Evolutionary conservation across 306 rosid genomes (phyloP).

Genomic region (Begonia fuchsioides): DNA sequence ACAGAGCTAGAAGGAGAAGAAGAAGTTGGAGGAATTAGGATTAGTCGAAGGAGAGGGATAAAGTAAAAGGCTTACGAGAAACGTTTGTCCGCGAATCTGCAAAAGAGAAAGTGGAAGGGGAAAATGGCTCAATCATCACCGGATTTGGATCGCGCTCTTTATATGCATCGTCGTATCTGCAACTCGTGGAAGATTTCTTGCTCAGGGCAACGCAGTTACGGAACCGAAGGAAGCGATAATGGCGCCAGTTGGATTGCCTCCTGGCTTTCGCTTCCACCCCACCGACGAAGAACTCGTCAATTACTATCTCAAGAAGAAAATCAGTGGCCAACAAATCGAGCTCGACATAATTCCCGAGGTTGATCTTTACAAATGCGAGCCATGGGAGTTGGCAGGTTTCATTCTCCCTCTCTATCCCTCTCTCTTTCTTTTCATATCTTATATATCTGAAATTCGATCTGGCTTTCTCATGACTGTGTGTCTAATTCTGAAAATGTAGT

Average conservation of each 20-base stretch:
- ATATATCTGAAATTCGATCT: too few relatives aligned
- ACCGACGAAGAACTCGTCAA: slow-evolving; percentile 97
- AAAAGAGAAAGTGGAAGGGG: slow-evolving; percentile 39
- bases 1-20: too few relatives aligned
- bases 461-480: too few relatives aligned
- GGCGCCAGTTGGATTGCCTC: slow-evolving; percentile 98
- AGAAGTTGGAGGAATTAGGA: too few relatives aligned
- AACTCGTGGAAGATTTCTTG: too few relatives aligned
- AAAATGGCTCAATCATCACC: slow-evolving; percentile 60
- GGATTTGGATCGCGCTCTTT: slow-evolving; percentile 31
- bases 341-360: slow-evolving; percentile 96
- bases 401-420: not conserved
- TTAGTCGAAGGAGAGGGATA: too few relatives aligned
- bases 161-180: slow-evolving; percentile 4
- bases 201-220: too few relatives aligned
- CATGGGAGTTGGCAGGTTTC: slow-evolving; percentile 94
- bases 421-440: not conserved
- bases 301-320: slow-evolving; percentile 83
- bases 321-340: slow-evolving; percentile 85
- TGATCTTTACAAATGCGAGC: slow-evolving; percentile 99
- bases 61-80: slow-evolving; percentile 45
- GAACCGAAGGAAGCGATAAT: slow-evolving; percentile 10
- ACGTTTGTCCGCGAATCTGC: slow-evolving; percentile 86
- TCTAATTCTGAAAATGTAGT: too few relatives aligned
- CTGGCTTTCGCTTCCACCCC: slow-evolving; percentile 98